phyloP scores from a whole-genome alignment of 352 stramenopile genomes.

The Synura sp. region DNA sequence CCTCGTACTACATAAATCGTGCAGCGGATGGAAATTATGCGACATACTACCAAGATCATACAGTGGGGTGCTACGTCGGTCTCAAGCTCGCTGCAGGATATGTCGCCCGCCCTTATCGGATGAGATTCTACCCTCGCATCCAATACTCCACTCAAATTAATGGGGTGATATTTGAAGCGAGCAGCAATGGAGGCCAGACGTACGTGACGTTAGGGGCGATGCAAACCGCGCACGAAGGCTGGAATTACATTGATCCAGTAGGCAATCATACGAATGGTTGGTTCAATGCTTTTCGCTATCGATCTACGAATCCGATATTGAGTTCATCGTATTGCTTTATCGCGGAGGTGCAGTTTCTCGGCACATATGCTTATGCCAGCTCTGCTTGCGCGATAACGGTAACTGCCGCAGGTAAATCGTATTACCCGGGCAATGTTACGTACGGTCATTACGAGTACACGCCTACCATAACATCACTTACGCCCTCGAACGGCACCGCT shows the following conservation, averaged over 20 bases:
- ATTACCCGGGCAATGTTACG: neutral
- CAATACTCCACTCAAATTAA: neutral
- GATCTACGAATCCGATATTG: neutral
- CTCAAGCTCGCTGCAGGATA: neutral
- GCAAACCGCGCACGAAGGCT: neutral
- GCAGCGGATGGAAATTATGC: neutral
- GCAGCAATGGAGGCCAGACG: neutral
- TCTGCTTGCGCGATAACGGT: neutral
- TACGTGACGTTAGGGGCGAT: neutral
- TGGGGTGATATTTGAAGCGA: neutral
- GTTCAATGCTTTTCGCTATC: constrained; percentile 1
- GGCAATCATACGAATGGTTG: neutral
- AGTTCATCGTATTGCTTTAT: neutral
- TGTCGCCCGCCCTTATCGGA: neutral
- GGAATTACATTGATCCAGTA: constrained; percentile 43
- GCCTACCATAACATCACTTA: neutral
- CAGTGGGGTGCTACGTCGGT: neutral
- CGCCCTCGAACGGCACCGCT: constrained; percentile 14
- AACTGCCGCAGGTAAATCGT: neutral
- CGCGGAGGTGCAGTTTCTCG: constrained; percentile 40
- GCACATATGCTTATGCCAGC: neutral
- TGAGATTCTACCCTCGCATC: neutral
- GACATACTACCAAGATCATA: neutral
- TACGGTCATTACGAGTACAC: neutral
- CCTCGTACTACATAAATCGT: neutral